Conservation (phyloP, 2,329 filamentous ascomycete species). For the Neobulgaria alba region DNA sequence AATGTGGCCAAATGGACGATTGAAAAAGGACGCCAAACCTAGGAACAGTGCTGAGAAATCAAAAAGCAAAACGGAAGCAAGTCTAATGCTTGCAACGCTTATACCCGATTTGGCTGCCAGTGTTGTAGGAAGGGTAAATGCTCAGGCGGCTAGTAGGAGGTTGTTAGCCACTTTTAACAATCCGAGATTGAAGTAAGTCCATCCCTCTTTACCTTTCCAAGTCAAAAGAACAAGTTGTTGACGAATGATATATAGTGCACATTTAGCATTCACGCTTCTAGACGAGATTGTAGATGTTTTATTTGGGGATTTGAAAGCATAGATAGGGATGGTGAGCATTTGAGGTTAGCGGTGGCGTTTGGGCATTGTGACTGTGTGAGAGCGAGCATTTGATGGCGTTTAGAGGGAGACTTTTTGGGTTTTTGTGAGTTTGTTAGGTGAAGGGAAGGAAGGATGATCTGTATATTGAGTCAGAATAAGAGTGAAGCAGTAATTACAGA, state of each 20-base stretch:
- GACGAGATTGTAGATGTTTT: slow-evolving; percentile 30
- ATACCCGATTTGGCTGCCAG: slow-evolving; percentile 86
- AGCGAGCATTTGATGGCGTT: slow-evolving; percentile 3
- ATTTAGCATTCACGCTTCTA: slow-evolving; percentile 30
- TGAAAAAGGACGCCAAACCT: slow-evolving; percentile 39
- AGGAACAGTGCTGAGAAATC: slow-evolving; percentile 66
- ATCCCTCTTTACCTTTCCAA: too few species aligned
- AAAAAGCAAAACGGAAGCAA: slow-evolving; percentile 77
- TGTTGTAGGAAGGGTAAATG: slow-evolving; percentile 88
- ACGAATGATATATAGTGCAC: slow-evolving; percentile 23
- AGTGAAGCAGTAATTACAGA: too few species aligned
- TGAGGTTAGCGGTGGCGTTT: slow-evolving; percentile 24
- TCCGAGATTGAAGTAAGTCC: slow-evolving; percentile 70
- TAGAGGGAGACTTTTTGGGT: too few species aligned
- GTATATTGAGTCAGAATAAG: too few species aligned
- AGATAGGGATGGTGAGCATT: slow-evolving; percentile 6
- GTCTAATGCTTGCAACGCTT: slow-evolving; percentile 78
- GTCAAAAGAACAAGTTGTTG: too few species aligned
- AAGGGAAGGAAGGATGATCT: too few species aligned
- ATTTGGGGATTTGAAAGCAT: slow-evolving; percentile 25
- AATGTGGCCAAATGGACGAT: slow-evolving; percentile 71
- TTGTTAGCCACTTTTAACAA: slow-evolving; percentile 92
- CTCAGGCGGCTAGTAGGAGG: slow-evolving; percentile 79
- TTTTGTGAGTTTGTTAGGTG: too few species aligned
- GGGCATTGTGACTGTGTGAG: background rate